These are phyloP conservation scores for Candida boidinii DNA, from an alignment of 805 yeast genomes.

Conservation along the genomic window DNA sequence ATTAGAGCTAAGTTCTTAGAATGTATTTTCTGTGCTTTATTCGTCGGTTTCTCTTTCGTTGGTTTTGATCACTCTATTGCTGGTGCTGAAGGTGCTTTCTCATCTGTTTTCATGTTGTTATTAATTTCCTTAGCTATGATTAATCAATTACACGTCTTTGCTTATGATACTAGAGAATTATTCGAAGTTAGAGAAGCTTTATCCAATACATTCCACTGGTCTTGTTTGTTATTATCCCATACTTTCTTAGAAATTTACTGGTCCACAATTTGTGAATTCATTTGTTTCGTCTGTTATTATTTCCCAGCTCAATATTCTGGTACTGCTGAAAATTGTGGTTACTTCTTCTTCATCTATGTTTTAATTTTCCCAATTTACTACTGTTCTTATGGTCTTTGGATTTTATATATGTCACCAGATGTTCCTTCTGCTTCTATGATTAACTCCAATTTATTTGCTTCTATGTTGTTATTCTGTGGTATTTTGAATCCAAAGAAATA, in stretches of 20 bases:
- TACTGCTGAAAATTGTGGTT: conserved; percentile 28
- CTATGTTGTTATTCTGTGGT: conserved; percentile 28
- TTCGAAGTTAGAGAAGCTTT: conserved; percentile 63
- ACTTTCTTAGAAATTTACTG: conserved; percentile 55
- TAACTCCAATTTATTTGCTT: conserved; percentile 27
- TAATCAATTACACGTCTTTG: conserved; percentile 57
- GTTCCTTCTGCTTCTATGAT: conserved; percentile 33
- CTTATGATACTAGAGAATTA: conserved; percentile 47
- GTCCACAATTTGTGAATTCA: conserved; percentile 38
- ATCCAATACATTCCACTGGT: conserved; percentile 69
- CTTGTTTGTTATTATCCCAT: conserved; percentile 44
- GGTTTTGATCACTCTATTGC: conserved; percentile 41
- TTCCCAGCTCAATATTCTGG: conserved; percentile 32
- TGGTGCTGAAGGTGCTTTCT: conserved; percentile 51
- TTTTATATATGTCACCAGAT: conserved; percentile 35
- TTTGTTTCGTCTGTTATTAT: conserved; percentile 36
- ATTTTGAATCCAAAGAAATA: conserved; percentile 33
- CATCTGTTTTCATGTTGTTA: conserved; percentile 46
- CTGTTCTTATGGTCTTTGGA: conserved; percentile 28
- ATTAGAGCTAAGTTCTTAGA: conserved; percentile 41
- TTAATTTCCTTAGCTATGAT: conserved; percentile 52
- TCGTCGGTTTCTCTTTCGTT: conserved; percentile 53
- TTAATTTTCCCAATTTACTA: conserved; percentile 22
- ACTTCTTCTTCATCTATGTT: conserved; percentile 25
- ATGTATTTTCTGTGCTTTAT: conserved; percentile 33